A percentile compares a stretch with the other conserved stretches of the same genome.
These are phyloP conservation scores for Saturnispora gosingensis DNA, from an alignment of 805 yeast species.

Conservation along the genomic window DNA sequence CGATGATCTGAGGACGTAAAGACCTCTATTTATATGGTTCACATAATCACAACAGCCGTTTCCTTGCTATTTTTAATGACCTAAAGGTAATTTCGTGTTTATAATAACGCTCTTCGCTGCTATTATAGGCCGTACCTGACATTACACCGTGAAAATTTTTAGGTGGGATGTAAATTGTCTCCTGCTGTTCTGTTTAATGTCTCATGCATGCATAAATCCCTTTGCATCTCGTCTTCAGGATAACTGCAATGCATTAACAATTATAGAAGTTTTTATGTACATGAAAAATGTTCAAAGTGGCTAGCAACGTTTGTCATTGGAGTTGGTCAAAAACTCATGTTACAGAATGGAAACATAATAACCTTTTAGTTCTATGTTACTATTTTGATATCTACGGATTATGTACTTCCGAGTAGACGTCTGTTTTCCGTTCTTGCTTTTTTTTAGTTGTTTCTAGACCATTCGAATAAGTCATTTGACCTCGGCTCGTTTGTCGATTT, in stretches of 20 bases:
- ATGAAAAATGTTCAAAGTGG: neutral
- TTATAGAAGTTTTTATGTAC: neutral
- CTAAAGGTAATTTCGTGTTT: neutral
- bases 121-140: neutral
- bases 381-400: neutral
- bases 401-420: neutral
- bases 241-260: neutral
- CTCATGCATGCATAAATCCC: neutral
- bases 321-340: neutral
- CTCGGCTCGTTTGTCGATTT: neutral
- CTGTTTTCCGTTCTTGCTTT: neutral
- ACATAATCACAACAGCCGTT: neutral
- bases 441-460: neutral
- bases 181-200: neutral
- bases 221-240: neutral
- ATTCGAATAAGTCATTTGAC: constrained; percentile 1
- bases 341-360: neutral
- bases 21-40: neutral
- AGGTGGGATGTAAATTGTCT: neutral
- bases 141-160: neutral
- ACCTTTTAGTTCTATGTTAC: neutral
- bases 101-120: neutral
- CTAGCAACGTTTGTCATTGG: neutral
- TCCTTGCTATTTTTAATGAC: neutral
- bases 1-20: neutral